phyloP scores from a whole-genome alignment of 73 alveolate species.

The Symbiodinium pilosum region DNA sequence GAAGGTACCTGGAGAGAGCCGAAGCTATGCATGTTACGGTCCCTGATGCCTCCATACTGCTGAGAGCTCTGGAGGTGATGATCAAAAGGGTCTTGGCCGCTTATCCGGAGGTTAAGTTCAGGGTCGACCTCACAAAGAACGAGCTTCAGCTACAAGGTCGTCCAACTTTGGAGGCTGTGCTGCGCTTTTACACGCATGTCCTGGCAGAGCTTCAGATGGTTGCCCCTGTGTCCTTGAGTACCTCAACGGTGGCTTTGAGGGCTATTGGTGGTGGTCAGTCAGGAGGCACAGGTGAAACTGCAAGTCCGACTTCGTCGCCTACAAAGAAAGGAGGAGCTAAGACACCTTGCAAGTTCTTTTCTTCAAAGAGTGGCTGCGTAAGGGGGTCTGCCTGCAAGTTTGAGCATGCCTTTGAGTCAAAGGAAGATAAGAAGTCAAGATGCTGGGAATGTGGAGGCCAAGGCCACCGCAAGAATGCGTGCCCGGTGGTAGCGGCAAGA shows the following conservation, averaged over 20 bases:
- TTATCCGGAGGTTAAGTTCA: neutral
- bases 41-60: neutral
- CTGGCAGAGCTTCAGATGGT: neutral
- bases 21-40: neutral
- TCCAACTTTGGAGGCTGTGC: neutral
- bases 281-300: neutral
- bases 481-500: too few relatives aligned
- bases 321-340: neutral
- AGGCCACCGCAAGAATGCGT: neutral
- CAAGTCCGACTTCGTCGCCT: neutral
- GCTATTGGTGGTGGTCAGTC: neutral
- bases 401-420: neutral
- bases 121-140: neutral
- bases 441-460: neutral
- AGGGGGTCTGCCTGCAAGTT: neutral
- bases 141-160: neutral
- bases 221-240: neutral
- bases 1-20: neutral
- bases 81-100: neutral
- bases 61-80: neutral
- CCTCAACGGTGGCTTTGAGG: neutral
- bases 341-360: neutral
- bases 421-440: neutral
- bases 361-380: neutral
- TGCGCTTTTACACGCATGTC: neutral